phyloP scores from a whole-genome alignment of 179 eudicot species.

The Camellia oleifera region DNA sequence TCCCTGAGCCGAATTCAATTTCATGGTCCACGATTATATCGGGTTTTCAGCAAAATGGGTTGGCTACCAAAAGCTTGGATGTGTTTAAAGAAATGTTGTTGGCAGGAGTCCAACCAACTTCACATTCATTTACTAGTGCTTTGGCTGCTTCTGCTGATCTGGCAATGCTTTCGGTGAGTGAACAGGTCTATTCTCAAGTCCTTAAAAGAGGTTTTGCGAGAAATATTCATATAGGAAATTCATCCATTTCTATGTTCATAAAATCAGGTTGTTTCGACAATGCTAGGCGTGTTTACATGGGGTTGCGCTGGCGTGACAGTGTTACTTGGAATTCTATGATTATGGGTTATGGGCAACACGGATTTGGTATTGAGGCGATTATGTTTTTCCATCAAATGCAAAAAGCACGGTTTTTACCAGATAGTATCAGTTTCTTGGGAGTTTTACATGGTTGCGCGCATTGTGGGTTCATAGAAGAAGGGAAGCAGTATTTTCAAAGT shows the following conservation, averaged over 20 bases:
- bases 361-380: conserved; percentile 25
- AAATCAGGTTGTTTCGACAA: conserved; percentile 16
- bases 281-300: conserved; percentile 25
- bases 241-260: conserved; percentile 25
- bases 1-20: conserved; percentile 27
- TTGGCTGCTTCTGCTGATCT: conserved; percentile 30
- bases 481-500: too few relatives aligned
- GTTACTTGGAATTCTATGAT: conserved; percentile 33
- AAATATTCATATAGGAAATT: conserved; percentile 26
- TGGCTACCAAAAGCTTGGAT: conserved; percentile 22
- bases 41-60: conserved; percentile 32
- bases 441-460: conserved; percentile 30
- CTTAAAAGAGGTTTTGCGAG: conserved; percentile 28
- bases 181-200: conserved; percentile 28
- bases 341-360: conserved; percentile 32
- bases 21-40: conserved; percentile 32
- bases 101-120: conserved; percentile 18
- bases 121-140: conserved; percentile 27
- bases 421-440: conserved; percentile 27
- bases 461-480: conserved; percentile 23
- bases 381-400: conserved; percentile 32
- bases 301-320: conserved; percentile 15
- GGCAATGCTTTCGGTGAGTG: conserved; percentile 28
- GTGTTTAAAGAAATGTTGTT: conserved; percentile 27
- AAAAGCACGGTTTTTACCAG: conserved; percentile 20